Evolutionary conservation across 2,329 filamentous ascomycete genomes (phyloP).

Genomic region (Daldinia eschscholtzii): DNA sequence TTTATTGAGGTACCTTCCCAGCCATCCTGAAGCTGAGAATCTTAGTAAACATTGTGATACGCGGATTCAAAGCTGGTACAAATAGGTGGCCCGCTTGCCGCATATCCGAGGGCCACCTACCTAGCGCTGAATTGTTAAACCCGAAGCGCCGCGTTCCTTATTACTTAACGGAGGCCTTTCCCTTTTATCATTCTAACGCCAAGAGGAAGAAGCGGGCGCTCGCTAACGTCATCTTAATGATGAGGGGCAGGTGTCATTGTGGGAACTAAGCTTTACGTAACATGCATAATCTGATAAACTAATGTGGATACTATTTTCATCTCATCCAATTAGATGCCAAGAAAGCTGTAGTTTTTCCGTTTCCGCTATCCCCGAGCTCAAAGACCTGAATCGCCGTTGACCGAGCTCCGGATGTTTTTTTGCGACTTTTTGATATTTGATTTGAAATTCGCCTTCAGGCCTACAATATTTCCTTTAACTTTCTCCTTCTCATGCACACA

Average conservation of each 20-base stretch:
- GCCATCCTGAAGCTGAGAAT: background rate
- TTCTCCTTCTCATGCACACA: conserved; percentile 41
- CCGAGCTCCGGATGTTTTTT: conserved; percentile 43
- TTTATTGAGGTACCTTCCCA: background rate
- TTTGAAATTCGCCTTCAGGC: conserved; percentile 38
- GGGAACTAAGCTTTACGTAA: conserved; percentile 15
- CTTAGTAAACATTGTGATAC: conserved; percentile 18
- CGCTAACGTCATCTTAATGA: conserved; percentile 36
- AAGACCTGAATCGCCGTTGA: conserved; percentile 23
- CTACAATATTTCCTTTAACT: conserved; percentile 24
- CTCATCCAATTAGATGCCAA: background rate
- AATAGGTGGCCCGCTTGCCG: conserved; percentile 8
- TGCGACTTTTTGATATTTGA: conserved; percentile 28
- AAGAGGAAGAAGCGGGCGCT: conserved; percentile 21
- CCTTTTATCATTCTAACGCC: conserved; percentile 23
- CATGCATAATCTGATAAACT: conserved; percentile 10
- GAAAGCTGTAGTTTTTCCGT: conserved; percentile 33
- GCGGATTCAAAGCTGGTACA: background rate
- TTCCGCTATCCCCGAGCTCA: conserved; percentile 43
- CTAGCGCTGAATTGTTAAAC: conserved; percentile 12
- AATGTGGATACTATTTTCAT: background rate
- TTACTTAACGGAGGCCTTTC: conserved; percentile 7
- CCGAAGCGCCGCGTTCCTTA: conserved; percentile 11
- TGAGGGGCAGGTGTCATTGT: conserved; percentile 36
- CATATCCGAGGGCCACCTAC: conserved; percentile 10